phyloP scores from a whole-genome alignment of 805 yeast genomes.

The Ogataea paraovalis region DNA sequence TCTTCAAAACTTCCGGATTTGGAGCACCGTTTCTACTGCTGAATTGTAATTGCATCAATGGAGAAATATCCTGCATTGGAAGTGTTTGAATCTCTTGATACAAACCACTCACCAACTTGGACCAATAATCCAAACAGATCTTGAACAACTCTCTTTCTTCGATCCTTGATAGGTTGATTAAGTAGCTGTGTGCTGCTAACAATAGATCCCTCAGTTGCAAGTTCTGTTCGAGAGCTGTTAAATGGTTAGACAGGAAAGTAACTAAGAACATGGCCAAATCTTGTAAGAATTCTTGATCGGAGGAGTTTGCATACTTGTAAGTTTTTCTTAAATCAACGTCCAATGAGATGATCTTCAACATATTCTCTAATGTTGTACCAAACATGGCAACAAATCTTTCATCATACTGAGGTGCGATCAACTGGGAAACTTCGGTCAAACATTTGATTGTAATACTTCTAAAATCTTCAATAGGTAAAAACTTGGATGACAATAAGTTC shows the following conservation, averaged over 20 bases:
- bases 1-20: conserved; percentile 73
- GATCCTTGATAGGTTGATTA: conserved; percentile 80
- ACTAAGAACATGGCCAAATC: conserved; percentile 92
- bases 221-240: conserved; percentile 57
- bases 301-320: conserved; percentile 70
- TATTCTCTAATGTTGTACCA: conserved; percentile 65
- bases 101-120: conserved; percentile 73
- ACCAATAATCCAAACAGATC: conserved; percentile 94
- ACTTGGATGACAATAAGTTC: conserved; percentile 67
- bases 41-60: conserved; percentile 65
- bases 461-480: conserved; percentile 71
- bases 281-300: conserved; percentile 91
- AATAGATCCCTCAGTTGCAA: conserved; percentile 50
- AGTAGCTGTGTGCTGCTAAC: conserved; percentile 70
- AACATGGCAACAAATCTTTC: conserved; percentile 66
- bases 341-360: conserved; percentile 65
- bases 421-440: conserved; percentile 81
- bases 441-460: conserved; percentile 86
- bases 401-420: conserved; percentile 52
- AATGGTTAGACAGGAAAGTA: conserved; percentile 76
- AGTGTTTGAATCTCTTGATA: conserved; percentile 81
- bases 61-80: conserved; percentile 68
- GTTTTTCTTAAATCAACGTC: conserved; percentile 65
- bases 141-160: conserved; percentile 96
- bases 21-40: conserved; percentile 69